phyloP scores from a whole-genome alignment of 257 asterid genomes.

The Nicotiana attenuata region DNA sequence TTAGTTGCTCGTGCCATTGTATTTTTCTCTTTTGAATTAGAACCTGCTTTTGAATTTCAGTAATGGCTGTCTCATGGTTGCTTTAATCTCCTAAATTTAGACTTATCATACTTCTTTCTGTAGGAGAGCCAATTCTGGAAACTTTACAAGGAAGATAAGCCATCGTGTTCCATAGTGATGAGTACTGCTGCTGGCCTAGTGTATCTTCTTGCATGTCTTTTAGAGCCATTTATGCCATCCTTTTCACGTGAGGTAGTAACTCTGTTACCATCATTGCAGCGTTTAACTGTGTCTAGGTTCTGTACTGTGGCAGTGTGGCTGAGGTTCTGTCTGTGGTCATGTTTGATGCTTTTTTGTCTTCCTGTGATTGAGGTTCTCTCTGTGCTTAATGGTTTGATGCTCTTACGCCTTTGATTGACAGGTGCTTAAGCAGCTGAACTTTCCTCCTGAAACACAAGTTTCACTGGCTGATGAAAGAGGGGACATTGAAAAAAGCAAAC shows the following conservation, averaged over 20 bases:
- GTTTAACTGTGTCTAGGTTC: neutral
- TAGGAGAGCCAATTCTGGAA: slow-evolving; percentile 88
- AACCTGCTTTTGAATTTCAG: neutral
- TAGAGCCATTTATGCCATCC: slow-evolving; percentile 93
- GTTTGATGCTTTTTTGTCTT: neutral
- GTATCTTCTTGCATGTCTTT: slow-evolving; percentile 72
- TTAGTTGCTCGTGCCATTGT: neutral
- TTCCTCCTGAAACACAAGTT: slow-evolving; percentile 46
- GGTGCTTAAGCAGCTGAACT: slow-evolving; percentile 89
- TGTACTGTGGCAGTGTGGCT: neutral
- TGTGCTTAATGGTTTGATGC: neutral
- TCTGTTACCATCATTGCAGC: neutral
- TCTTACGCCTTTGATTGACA: slow-evolving; percentile 10
- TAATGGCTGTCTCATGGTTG: neutral
- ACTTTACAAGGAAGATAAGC: slow-evolving; percentile 78
- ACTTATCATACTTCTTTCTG: neutral
- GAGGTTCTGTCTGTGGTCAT: neutral
- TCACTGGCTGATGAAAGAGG: slow-evolving; percentile 68
- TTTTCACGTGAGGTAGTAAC: slow-evolving; percentile 62
- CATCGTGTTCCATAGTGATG: slow-evolving; percentile 68
- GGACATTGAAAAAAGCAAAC: slow-evolving; percentile 58
- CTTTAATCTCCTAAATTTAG: neutral
- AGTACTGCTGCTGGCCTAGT: slow-evolving; percentile 77
- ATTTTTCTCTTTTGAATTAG: neutral
- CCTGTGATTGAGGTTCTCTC: neutral